A percentile compares a stretch with the other conserved stretches of the same genome.
Conservation (phyloP, 2,329 filamentous ascomycete genomes). For the Penicillium paneum region DNA sequence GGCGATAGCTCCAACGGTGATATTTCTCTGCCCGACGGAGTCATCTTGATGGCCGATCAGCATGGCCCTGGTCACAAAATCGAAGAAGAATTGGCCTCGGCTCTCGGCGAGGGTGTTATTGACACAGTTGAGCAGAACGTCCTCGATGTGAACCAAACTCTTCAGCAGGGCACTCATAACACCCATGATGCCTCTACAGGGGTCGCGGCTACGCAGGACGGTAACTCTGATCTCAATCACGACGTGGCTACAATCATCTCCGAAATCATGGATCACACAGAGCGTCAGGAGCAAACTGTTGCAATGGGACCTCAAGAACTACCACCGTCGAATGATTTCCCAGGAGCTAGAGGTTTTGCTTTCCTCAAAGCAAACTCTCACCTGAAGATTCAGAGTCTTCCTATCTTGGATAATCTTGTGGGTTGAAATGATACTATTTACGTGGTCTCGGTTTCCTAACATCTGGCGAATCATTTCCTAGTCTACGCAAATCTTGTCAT, state of each 20-base stretch:
- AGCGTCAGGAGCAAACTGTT: slow-evolving; percentile 41
- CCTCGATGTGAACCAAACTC: slow-evolving; percentile 19
- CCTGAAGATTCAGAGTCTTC: slow-evolving; percentile 58
- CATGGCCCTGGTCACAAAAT: slow-evolving; percentile 32
- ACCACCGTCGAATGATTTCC: slow-evolving; percentile 27
- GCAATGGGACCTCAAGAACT: slow-evolving; percentile 36
- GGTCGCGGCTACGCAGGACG: slow-evolving; percentile 19
- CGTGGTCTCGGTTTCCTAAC: background rate
- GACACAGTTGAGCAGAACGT: slow-evolving; percentile 28
- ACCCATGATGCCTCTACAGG: slow-evolving; percentile 17
- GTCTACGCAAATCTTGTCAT: slow-evolving; percentile 58
- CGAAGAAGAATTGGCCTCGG: slow-evolving; percentile 38
- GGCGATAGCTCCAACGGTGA: slow-evolving; percentile 29
- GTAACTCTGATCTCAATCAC: slow-evolving; percentile 27
- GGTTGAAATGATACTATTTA: slow-evolving; percentile 15
- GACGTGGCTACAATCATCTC: slow-evolving; percentile 42
- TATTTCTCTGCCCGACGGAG: slow-evolving; percentile 18
- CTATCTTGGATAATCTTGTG: slow-evolving; percentile 61
- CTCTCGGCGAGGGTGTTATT: slow-evolving; percentile 30
- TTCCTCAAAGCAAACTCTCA: slow-evolving; percentile 45
- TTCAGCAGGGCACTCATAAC: slow-evolving; percentile 17
- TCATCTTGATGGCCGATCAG: slow-evolving; percentile 22
- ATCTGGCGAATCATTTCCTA: slow-evolving; percentile 25
- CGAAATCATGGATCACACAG: slow-evolving; percentile 45
- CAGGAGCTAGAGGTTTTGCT: slow-evolving; percentile 33